Percentiles rank a stretch among this genome's conserved stretches.
Conservation (phyloP, 2,329 filamentous ascomycete species). For the Curvularia lunata region DNA sequence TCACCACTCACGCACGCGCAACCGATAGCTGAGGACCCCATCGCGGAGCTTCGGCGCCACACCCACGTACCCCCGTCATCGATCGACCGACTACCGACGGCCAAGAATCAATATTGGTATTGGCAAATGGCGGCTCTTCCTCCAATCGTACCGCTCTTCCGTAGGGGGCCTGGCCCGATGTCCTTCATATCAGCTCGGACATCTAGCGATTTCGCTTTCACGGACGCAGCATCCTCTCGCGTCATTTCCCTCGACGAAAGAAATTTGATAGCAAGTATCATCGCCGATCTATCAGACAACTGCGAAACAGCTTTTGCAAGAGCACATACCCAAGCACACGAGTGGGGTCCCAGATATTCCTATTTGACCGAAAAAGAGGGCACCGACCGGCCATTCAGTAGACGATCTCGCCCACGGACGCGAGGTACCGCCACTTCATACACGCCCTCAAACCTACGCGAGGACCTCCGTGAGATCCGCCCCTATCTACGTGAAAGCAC, state of each 20-base stretch:
- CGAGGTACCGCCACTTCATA: conserved; percentile 12
- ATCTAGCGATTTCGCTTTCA: conserved; percentile 3
- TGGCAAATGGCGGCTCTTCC: conserved; percentile 12
- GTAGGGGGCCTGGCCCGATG: conserved; percentile 1
- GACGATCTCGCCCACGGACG: conserved; percentile 6
- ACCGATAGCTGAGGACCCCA: conserved; percentile 10
- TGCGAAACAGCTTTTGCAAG: conserved; percentile 23
- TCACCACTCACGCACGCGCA: conserved; percentile 7
- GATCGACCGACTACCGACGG: conserved; percentile 3
- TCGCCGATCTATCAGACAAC: conserved; percentile 26
- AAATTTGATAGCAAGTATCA: conserved; percentile 23
- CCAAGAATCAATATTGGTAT: conserved; percentile 5
- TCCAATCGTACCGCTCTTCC: conserved; percentile 9
- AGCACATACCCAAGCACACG: conserved; percentile 15
- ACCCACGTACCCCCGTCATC: conserved; percentile 1
- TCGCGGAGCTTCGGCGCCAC: conserved; percentile 13
- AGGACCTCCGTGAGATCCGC: conserved; percentile 16
- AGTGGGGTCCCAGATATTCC: conserved; percentile 15
- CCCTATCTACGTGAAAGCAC: conserved; percentile 13
- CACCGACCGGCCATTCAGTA: conserved; percentile 11
- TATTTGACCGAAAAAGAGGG: conserved; percentile 3
- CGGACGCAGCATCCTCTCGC: background rate
- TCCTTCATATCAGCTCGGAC: conserved; percentile 8
- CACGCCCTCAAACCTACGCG: conserved; percentile 12
- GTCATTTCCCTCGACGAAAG: conserved; percentile 10